Base-by-base conservation (phyloP, 768 basidiomycete species). In the Agrocybe chaxingu region DNA sequence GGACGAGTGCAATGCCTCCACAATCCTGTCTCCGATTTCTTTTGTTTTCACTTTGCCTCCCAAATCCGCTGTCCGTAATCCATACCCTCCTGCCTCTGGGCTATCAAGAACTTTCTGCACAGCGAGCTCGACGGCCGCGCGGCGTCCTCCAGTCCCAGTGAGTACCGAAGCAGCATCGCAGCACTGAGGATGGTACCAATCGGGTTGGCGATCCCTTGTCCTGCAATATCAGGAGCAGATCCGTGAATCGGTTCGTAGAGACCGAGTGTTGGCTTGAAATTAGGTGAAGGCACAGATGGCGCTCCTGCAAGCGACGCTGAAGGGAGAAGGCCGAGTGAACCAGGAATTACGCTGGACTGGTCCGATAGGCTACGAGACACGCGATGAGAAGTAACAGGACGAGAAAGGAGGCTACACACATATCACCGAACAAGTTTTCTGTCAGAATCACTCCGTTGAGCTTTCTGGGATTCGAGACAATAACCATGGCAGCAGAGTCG, bases 231-330 rank as follows among this genome's bases (percentile, higher is more conserved):
- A 45, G 94, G 94, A 1, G 94, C 94, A 38, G 92, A 92, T 45
- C 92, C 92, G 62, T 96, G 93, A 57, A 97, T 97, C 44, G 97
- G 97, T 71, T 99, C 97, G 75, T 99, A 99, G 38, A 99, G 73
- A 37, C 97, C 97, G 12, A 81, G 70, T 2, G 89, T 88, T 5
- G 89, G 83, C 64, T 88, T 89, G 67, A 87, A 87, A 53, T 80
- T 74, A 24, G 80, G 71, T 1, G 81, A 85, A 55, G 74, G 77
- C 5, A 75, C 62, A 9, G 82, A 88, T 53, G 76, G 94, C 18
- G 92, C 90, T 40, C 92, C 94, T 2, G 95, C 91, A 7, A 99
- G 82, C 10, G 95, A 98, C 30, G 97, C 97, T 9, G 97, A 98
- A 10, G 97, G 96, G 10, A 98, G 77, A 16, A 99, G 80, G 45